Base-by-base conservation (phyloP, 768 basidiomycete species). In the Leucosporidium scottii region DNA sequence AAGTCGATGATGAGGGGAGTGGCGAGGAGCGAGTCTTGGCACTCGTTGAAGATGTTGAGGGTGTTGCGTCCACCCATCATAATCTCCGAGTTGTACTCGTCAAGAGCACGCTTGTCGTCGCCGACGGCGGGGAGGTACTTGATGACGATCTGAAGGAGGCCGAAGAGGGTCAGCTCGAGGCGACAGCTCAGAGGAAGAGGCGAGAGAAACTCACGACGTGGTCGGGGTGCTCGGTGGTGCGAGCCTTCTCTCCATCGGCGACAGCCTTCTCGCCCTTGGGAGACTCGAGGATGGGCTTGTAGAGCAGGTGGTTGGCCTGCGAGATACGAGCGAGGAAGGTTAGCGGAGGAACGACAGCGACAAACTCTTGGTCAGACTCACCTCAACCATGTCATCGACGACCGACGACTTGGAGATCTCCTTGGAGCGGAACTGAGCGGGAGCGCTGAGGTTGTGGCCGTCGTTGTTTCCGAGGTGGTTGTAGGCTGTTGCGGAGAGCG, bases 381-480 rank as follows among this genome's bases (percentile, higher is more conserved):
- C 39, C 65, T 85, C 85, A 63, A 97, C 94, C 94, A 97, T 97
- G 79, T 99, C 94, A 76, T 97, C 94, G 50, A 96, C 93, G 68
- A 98, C 93, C 73, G 86, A 89, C 74, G 88, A 89, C 85, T 98
- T 97, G 83, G 86, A 87, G 80, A 97, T 97, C 82, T 97, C 94
- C 85, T 98, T 98, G 83, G 87, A 90, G 82, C 87, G 88, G 86
- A 98, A 99, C 81, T 97, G 94, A 69, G 82, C 82, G 78, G 91
- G 90, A 9, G 91, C 88, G 61, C 85, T 87, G 76, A 99, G 81
- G 81, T 94, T 96, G 78, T 86, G 85, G 15, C 93, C 93, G 76
- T 97, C 94, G 79, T 99, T 97, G 83, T 97, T 97, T 21, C 94
- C 94, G 64, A 99, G 86, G 78, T 98, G 94, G 83, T 97, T 98